Conservation (phyloP, 768 basidiomycete genomes). For the Leccinum subgranulosum region DNA sequence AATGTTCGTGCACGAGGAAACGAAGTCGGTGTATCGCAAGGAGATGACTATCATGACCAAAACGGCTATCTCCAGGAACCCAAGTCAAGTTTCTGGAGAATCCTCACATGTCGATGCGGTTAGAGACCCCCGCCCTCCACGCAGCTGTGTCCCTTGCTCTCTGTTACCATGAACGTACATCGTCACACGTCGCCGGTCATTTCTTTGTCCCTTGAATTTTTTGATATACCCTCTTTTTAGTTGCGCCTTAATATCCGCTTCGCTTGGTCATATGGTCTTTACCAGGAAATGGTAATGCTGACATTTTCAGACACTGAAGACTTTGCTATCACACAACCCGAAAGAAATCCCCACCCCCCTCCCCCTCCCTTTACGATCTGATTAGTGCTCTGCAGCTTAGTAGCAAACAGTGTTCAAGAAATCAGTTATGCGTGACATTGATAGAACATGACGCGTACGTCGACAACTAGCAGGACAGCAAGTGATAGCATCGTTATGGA, state of each 20-base stretch:
- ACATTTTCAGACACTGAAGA: conserved; percentile 21
- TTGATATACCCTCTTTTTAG: conserved; percentile 35
- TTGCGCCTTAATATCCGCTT: conserved; percentile 36
- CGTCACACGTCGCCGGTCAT: conserved; percentile 32
- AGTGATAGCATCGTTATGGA: not conserved
- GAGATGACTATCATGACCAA: conserved; percentile 55
- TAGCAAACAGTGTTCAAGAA: conserved; percentile 19
- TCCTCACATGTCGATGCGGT: conserved; percentile 79
- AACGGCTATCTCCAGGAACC: conserved; percentile 51
- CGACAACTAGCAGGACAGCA: conserved; percentile 1
- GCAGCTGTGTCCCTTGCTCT: conserved; percentile 15
- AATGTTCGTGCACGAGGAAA: conserved; percentile 69
- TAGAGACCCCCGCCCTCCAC: conserved; percentile 25
- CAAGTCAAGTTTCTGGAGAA: conserved; percentile 56
- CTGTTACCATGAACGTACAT: conserved; percentile 27
- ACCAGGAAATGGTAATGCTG: conserved; percentile 27
- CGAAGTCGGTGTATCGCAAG: conserved; percentile 63
- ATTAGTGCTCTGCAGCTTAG: conserved; percentile 30
- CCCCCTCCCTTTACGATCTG: conserved; percentile 24
- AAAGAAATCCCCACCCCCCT: conserved; percentile 9
- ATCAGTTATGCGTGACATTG: conserved; percentile 9
- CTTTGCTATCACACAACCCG: conserved; percentile 26
- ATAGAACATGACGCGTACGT: not conserved
- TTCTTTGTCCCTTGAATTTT: conserved; percentile 35
- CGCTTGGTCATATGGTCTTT: conserved; percentile 32